Conservation (phyloP, 2,329 filamentous ascomycete species). For the Fusarium acutatum region DNA sequence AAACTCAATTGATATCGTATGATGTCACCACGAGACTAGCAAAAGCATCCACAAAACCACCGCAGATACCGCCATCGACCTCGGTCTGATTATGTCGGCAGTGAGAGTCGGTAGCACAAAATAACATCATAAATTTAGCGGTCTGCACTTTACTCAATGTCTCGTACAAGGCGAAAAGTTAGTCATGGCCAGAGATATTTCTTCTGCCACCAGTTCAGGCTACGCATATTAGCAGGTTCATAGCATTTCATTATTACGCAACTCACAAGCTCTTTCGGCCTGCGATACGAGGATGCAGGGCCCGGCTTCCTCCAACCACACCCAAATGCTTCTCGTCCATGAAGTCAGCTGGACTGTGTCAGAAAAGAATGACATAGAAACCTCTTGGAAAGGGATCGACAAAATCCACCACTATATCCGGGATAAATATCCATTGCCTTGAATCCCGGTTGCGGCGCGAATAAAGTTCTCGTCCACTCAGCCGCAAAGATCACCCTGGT, state of each 20-base stretch:
- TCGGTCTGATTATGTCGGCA: conserved; percentile 7
- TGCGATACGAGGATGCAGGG: conserved; percentile 19
- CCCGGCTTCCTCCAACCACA: conserved; percentile 23
- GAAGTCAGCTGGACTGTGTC: conserved; percentile 11
- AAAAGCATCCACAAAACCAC: conserved; percentile 13
- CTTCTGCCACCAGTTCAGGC: conserved; percentile 32
- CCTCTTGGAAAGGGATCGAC: accelerated
- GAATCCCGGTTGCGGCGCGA: conserved; percentile 14
- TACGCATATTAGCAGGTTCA: neutral
- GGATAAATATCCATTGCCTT: conserved; percentile 29
- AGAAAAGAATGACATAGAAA: neutral
- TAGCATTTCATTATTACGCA: accelerated
- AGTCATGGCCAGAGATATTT: conserved; percentile 28
- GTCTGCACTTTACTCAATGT: neutral
- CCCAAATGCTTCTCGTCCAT: conserved; percentile 22
- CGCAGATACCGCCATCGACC: neutral
- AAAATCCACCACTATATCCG: conserved; percentile 15
- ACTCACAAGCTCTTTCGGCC: conserved; percentile 27
- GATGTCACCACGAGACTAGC: conserved; percentile 26
- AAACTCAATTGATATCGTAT: conserved; percentile 28
- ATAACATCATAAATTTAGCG: neutral
- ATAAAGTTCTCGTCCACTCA: conserved; percentile 14
- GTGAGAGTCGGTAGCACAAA: neutral
- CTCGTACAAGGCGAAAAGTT: conserved; percentile 19
- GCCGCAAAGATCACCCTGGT: conserved; percentile 13